Percentiles rank a stretch among this genome's conserved stretches.
Evolutionary conservation across 768 basidiomycete species (phyloP).

Genomic region (Agrocybe pediades): DNA sequence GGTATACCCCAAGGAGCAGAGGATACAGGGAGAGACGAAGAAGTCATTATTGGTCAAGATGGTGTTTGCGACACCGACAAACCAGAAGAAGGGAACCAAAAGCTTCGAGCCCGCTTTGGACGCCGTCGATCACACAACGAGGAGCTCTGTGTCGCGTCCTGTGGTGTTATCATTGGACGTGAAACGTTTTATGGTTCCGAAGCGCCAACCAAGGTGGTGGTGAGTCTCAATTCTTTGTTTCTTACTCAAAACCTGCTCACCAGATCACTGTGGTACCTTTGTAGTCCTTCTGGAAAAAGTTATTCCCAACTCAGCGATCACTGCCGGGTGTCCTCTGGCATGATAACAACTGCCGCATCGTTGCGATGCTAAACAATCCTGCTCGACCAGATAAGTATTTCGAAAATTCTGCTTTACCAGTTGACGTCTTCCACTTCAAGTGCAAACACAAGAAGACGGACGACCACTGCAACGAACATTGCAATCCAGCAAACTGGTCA

Average conservation of each 20-base stretch:
- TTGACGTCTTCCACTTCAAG: conserved; percentile 29
- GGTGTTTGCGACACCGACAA: conserved; percentile 9
- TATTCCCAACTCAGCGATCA: conserved; percentile 9
- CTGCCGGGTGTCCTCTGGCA: conserved; percentile 20
- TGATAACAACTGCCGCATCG: conserved; percentile 23
- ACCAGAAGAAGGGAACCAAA: conserved; percentile 18
- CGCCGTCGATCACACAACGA: conserved; percentile 29
- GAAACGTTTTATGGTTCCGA: conserved; percentile 30
- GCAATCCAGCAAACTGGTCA: conserved; percentile 20
- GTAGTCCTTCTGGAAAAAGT: conserved; percentile 12
- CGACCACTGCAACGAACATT: conserved; percentile 21
- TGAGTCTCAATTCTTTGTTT: conserved; percentile 7
- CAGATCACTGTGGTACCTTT: too few species aligned
- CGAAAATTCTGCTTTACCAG: conserved; percentile 10
- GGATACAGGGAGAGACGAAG: neutral
- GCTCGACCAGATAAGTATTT: conserved; percentile 14
- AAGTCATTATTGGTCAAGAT: conserved; percentile 6
- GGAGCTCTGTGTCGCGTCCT: conserved; percentile 21
- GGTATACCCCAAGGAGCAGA: neutral
- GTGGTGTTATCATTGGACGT: conserved; percentile 22
- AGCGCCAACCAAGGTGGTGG: conserved; percentile 17
- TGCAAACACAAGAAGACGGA: conserved; percentile 25
- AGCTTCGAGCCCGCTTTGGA: conserved; percentile 24
- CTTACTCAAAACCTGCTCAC: neutral
- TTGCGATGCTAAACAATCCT: conserved; percentile 5